Conservation (phyloP, 306 rosid species). For the Chamaecrista fasciculata region DNA sequence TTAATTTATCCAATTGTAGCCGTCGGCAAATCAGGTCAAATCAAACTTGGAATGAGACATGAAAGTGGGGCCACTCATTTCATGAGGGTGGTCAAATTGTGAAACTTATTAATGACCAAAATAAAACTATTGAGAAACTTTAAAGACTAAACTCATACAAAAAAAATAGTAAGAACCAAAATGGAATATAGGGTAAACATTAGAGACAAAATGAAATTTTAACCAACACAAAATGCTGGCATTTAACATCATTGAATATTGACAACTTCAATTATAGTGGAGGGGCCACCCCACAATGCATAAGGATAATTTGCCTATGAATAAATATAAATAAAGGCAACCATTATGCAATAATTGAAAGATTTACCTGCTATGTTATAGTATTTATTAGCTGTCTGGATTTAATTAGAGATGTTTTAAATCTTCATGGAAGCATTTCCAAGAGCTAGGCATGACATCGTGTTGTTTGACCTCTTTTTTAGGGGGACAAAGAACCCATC, state of each 20-base stretch:
- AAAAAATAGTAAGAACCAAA: too few species aligned
- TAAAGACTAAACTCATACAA: too few species aligned
- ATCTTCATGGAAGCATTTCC: constrained; percentile 47
- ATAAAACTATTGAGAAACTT: too few species aligned
- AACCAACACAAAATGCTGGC: not conserved
- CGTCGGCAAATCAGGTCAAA: too few species aligned
- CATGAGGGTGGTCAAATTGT: too few species aligned
- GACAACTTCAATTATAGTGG: not conserved
- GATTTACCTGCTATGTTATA: constrained; percentile 21
- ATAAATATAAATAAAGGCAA: constrained; percentile 17
- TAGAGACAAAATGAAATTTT: not conserved
- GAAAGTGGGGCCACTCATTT: too few species aligned
- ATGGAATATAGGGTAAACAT: too few species aligned
- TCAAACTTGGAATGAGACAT: too few species aligned
- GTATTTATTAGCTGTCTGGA: constrained; percentile 54
- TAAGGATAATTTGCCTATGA: not conserved
- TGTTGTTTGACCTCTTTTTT: constrained; percentile 14
- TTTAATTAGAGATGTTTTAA: constrained; percentile 40
- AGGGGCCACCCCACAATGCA: not conserved
- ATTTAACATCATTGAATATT: not conserved
- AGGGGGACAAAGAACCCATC: not conserved
- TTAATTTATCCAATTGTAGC: too few species aligned
- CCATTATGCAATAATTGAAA: constrained; percentile 35
- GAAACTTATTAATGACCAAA: too few species aligned
- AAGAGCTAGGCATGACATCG: constrained; percentile 34